Evolutionary conservation across 768 basidiomycete species (phyloP).

Genomic region (Gymnopilus junonius): DNA sequence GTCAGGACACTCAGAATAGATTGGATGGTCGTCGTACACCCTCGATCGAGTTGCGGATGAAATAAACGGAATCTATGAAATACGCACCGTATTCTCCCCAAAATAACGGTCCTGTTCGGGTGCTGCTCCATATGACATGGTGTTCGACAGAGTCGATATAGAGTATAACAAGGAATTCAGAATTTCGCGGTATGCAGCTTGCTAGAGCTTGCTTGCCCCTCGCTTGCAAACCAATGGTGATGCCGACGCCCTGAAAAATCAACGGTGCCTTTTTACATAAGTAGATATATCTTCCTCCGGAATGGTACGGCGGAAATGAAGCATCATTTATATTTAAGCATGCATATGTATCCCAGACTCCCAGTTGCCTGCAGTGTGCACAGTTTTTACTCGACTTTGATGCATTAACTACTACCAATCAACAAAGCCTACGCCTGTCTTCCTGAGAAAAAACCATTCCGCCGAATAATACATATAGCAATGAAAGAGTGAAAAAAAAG

Average conservation of each 20-base stretch:
- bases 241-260: background rate
- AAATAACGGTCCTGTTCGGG: background rate
- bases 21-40: background rate
- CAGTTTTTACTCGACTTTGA: background rate
- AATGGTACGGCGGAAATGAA: background rate
- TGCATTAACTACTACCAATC: background rate
- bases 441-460: background rate
- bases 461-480: background rate
- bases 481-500: background rate
- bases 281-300: background rate
- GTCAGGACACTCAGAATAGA: background rate
- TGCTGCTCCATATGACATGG: conserved; percentile 5
- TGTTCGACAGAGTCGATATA: background rate
- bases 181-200: no score
- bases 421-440: background rate
- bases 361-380: background rate
- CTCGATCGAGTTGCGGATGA: background rate
- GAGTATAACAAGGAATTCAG: no score
- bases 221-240: background rate
- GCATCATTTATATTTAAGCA: background rate
- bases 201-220: conserved; percentile 1
- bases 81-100: background rate
- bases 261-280: conserved; percentile 4
- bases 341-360: background rate
- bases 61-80: background rate